phyloP scores from a whole-genome alignment of 306 rosid species.

The Trifolium repens region DNA sequence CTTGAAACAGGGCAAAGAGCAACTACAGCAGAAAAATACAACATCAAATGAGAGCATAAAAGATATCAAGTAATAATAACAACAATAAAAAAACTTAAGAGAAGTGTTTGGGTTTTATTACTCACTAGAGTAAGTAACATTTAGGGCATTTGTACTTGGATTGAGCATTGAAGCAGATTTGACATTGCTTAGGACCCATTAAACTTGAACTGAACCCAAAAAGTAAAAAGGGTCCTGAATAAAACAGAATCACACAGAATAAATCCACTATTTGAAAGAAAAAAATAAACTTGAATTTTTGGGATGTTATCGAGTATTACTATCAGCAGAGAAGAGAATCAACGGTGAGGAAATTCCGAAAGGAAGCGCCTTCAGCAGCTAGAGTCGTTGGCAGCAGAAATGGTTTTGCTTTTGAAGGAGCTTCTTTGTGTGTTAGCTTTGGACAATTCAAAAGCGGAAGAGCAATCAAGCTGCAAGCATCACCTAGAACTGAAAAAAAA shows the following conservation, averaged over 20 bases:
- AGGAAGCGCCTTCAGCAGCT: neutral
- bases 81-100: neutral
- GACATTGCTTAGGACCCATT: conserved; percentile 77
- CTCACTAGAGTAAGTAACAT: conserved; percentile 75
- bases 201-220: neutral
- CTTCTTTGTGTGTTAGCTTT: neutral
- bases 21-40: conserved; percentile 49
- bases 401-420: neutral
- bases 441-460: no score
- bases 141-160: conserved; percentile 88
- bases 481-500: no score
- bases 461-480: no score
- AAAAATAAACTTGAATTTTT: conserved; percentile 5
- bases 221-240: neutral
- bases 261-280: neutral
- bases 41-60: conserved; percentile 32
- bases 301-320: neutral
- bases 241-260: neutral
- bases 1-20: conserved; percentile 80
- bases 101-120: neutral
- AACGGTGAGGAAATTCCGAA: neutral
- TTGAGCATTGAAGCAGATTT: conserved; percentile 68
- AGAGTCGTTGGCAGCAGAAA: no score
- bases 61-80: neutral
- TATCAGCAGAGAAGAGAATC: neutral